Percentiles rank a stretch among this genome's conserved stretches.
These are phyloP conservation scores for Pulveroboletus frians DNA, from an alignment of 768 basidiomycete genomes.

Conservation along the genomic window DNA sequence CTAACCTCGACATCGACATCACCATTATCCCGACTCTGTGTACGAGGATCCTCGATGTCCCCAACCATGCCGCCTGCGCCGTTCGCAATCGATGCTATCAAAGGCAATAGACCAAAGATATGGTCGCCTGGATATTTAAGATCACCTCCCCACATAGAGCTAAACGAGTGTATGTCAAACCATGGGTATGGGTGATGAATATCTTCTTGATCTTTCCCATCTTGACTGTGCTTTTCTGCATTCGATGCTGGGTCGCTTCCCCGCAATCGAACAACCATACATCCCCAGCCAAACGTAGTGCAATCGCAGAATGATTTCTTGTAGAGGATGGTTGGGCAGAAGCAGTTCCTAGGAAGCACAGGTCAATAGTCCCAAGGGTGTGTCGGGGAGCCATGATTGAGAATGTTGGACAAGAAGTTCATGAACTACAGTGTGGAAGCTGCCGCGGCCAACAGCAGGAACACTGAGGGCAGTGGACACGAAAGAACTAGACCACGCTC, in stretches of 20 bases:
- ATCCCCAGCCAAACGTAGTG: slow-evolving; percentile 59
- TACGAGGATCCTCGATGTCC: slow-evolving; percentile 56
- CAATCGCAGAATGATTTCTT: slow-evolving; percentile 71
- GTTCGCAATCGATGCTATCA: slow-evolving; percentile 65
- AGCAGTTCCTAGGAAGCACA: slow-evolving; percentile 78
- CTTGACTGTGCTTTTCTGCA: slow-evolving; percentile 68
- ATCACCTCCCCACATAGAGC: background rate
- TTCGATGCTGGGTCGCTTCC: slow-evolving; percentile 74
- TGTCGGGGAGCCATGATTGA: slow-evolving; percentile 17
- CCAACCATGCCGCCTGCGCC: slow-evolving; percentile 66
- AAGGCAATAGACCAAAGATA: slow-evolving; percentile 68
- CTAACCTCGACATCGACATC: slow-evolving; percentile 15
- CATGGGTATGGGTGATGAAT: slow-evolving; percentile 88
- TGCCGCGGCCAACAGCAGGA: no score
- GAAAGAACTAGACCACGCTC: no score
- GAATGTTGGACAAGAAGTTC: no score
- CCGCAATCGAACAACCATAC: slow-evolving; percentile 87
- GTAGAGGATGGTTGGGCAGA: slow-evolving; percentile 78
- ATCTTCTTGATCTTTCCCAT: slow-evolving; percentile 79
- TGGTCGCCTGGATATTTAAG: slow-evolving; percentile 58
- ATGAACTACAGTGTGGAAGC: no score
- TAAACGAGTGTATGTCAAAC: slow-evolving; percentile 31
- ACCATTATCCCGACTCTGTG: slow-evolving; percentile 13
- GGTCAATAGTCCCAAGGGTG: slow-evolving; percentile 36
- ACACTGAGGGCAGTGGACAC: no score